Conservation (phyloP, 1,284 basidiomycete genomes). For the Schizopora paradoxa region DNA sequence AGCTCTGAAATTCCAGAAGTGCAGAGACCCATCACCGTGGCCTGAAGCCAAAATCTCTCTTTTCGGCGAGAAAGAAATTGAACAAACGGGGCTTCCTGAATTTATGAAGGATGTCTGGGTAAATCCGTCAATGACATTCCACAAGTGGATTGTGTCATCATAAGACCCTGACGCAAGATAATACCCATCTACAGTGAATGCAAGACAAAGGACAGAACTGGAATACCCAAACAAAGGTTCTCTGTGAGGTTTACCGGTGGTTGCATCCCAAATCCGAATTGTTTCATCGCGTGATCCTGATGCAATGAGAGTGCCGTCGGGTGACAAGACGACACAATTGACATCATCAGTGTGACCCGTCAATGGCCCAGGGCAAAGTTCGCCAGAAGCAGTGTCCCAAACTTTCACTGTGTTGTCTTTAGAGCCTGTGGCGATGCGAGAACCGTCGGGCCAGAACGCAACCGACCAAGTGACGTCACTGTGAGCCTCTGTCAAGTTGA, state of each 20-base stretch:
- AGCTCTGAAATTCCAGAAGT: background rate
- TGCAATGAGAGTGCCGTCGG: background rate
- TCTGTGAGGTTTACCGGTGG: background rate
- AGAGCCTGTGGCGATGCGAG: slow-evolving; percentile 14
- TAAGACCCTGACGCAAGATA: slow-evolving; percentile 9
- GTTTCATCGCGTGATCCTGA: slow-evolving; percentile 11
- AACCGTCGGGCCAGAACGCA: background rate
- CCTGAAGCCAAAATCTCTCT: background rate
- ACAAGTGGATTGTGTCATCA: slow-evolving; percentile 7
- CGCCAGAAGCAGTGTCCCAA: slow-evolving; percentile 21
- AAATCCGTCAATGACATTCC: slow-evolving; percentile 6
- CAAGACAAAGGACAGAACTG: slow-evolving; percentile 6
- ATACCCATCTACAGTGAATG: slow-evolving; percentile 13
- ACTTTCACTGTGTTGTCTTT: slow-evolving; percentile 22
- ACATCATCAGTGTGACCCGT: slow-evolving; percentile 19
- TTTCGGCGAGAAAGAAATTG: background rate
- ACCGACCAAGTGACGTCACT: background rate
- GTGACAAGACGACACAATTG: slow-evolving; percentile 16
- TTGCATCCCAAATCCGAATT: slow-evolving; percentile 8
- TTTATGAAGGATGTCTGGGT: background rate
- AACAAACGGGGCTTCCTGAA: background rate
- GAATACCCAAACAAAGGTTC: too few relatives aligned
- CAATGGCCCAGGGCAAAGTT: slow-evolving; percentile 1
- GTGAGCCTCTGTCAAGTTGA: background rate
- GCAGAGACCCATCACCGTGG: background rate